Evolutionary conservation across 352 stramenopile species (phyloP).

Genomic region (Phytophthora cactorum): DNA sequence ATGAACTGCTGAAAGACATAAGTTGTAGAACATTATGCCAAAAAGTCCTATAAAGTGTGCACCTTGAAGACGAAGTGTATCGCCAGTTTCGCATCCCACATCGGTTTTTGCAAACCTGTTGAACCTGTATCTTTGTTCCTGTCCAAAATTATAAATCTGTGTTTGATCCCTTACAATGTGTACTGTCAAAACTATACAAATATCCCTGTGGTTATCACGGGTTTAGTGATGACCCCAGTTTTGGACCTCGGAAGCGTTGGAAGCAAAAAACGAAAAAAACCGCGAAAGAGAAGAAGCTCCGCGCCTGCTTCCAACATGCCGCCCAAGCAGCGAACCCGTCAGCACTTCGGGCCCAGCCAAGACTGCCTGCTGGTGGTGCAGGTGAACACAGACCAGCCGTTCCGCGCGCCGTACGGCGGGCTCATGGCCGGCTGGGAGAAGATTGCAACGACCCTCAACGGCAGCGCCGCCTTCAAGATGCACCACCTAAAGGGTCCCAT

Average conservation of each 20-base stretch:
- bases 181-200: slow-evolving; percentile 1
- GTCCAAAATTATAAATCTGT: background rate
- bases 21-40: too few relatives aligned
- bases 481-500: slow-evolving; percentile 44
- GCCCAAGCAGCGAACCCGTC: slow-evolving; percentile 36
- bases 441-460: slow-evolving; percentile 41
- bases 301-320: slow-evolving; percentile 13
- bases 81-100: background rate
- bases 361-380: slow-evolving; percentile 42
- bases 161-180: too few relatives aligned
- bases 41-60: too few relatives aligned
- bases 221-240: slow-evolving; percentile 12
- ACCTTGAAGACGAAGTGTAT: background rate
- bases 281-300: slow-evolving; percentile 12
- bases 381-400: slow-evolving; percentile 41
- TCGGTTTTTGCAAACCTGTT: background rate
- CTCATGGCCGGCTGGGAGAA: slow-evolving; percentile 44
- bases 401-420: slow-evolving; percentile 32
- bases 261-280: slow-evolving; percentile 31
- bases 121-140: background rate
- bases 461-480: slow-evolving; percentile 43
- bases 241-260: slow-evolving; percentile 10
- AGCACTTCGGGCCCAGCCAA: slow-evolving; percentile 38
- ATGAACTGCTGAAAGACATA: too few relatives aligned
- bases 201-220: background rate